Conservation (phyloP, 2,329 filamentous ascomycete species). For the Trichoderma gracile region DNA sequence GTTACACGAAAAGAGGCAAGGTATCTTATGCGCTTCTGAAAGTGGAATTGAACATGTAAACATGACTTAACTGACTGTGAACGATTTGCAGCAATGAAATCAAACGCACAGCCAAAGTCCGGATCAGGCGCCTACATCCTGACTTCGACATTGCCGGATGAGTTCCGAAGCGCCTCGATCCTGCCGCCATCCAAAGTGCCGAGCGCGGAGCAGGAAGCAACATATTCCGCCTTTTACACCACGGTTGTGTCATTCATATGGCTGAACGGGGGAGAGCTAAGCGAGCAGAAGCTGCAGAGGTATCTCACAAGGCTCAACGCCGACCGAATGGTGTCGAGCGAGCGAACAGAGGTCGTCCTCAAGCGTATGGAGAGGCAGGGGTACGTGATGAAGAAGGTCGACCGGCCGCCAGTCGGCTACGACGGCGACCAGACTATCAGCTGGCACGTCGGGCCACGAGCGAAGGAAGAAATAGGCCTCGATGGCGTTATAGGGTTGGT, state of each 20-base stretch:
- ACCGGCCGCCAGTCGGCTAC: conserved; percentile 53
- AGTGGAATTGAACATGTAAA: background rate
- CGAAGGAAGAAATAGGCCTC: conserved; percentile 80
- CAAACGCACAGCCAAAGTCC: conserved; percentile 54
- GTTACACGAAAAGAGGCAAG: conserved; percentile 73
- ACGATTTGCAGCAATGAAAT: conserved; percentile 40
- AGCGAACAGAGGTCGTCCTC: conserved; percentile 74
- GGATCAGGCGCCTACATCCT: conserved; percentile 75
- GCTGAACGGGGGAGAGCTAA: conserved; percentile 70
- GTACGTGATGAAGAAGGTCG: conserved; percentile 75
- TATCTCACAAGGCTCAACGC: conserved; percentile 75
- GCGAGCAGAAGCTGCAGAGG: conserved; percentile 75
- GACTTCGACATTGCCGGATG: conserved; percentile 66
- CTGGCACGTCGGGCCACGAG: conserved; percentile 82
- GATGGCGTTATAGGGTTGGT: conserved; percentile 73
- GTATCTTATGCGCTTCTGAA: conserved; percentile 40
- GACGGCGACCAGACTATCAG: conserved; percentile 75
- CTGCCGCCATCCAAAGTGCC: conserved; percentile 68
- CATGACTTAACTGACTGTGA: background rate
- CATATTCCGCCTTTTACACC: conserved; percentile 79
- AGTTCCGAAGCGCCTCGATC: conserved; percentile 67
- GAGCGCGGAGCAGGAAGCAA: conserved; percentile 67
- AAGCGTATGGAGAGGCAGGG: conserved; percentile 76
- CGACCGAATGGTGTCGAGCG: conserved; percentile 70
- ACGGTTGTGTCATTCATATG: conserved; percentile 75